Percentiles rank a stretch among this genome's conserved stretches.
These are phyloP conservation scores for Beta corolliflora DNA, from an alignment of 179 eudicot species.

Conservation along the genomic window DNA sequence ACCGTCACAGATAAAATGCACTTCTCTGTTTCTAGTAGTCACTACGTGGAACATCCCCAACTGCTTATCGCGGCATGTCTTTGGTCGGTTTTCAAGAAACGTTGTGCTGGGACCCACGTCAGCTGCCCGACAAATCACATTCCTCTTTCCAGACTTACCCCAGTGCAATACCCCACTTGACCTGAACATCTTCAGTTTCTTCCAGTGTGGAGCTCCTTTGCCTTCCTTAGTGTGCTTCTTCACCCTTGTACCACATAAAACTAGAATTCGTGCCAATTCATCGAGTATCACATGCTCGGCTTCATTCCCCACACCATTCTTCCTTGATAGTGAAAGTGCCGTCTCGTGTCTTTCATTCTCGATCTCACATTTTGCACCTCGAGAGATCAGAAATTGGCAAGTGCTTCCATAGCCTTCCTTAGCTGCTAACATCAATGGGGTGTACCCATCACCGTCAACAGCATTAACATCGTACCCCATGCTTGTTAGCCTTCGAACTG, in stretches of 20 bases:
- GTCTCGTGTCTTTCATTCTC: slow-evolving; percentile 48
- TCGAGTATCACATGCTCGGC: slow-evolving; percentile 56
- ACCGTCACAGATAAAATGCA: slow-evolving; percentile 63
- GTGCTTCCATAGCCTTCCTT: slow-evolving; percentile 48
- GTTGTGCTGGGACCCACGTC: slow-evolving; percentile 59
- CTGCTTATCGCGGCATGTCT: slow-evolving; percentile 42
- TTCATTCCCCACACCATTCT: slow-evolving; percentile 39
- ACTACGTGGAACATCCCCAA: slow-evolving; percentile 59
- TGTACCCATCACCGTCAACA: slow-evolving; percentile 51
- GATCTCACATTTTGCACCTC: slow-evolving; percentile 52
- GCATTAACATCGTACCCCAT: slow-evolving; percentile 46
- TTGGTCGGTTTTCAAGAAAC: slow-evolving; percentile 45
- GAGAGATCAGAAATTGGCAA: slow-evolving; percentile 52
- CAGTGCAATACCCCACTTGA: slow-evolving; percentile 58
- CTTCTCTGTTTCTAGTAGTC: slow-evolving; percentile 51
- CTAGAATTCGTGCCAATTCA: slow-evolving; percentile 54
- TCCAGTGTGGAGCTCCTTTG: slow-evolving; percentile 55
- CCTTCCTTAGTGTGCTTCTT: slow-evolving; percentile 64
- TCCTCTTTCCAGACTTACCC: slow-evolving; percentile 65
- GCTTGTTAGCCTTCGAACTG: slow-evolving; percentile 27
- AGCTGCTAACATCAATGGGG: slow-evolving; percentile 75
- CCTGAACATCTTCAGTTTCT: slow-evolving; percentile 52
- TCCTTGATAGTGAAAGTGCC: slow-evolving; percentile 47
- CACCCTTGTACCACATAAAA: slow-evolving; percentile 46
- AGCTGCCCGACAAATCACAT: slow-evolving; percentile 61